Conservation (phyloP, 306 rosid genomes). For the Dalbergia oliveri region DNA sequence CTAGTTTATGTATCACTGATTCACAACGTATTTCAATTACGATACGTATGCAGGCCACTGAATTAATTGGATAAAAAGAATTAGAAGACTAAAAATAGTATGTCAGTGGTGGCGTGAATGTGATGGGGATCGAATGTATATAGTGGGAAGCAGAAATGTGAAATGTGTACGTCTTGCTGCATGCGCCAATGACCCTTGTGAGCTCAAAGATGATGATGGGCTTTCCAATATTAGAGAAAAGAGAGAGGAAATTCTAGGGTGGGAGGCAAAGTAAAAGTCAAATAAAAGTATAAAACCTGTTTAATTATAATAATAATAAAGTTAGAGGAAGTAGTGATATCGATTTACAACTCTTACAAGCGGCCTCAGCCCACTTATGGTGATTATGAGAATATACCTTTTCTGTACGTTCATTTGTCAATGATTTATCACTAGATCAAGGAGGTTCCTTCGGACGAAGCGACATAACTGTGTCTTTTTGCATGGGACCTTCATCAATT, state of each 20-base stretch:
- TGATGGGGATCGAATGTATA: neutral
- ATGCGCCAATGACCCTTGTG: neutral
- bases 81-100: neutral
- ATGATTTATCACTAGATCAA: neutral
- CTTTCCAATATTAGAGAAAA: neutral
- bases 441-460: neutral
- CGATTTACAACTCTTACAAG: conserved; percentile 11
- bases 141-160: neutral
- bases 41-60: neutral
- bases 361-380: conserved; percentile 6
- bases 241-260: neutral
- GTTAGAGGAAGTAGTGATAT: neutral
- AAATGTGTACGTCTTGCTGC: neutral
- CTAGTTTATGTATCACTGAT: neutral
- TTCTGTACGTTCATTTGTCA: neutral
- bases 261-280: neutral
- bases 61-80: neutral
- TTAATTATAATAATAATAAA: neutral
- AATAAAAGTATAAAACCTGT: neutral
- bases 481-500: neutral
- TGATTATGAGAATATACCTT: neutral
- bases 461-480: neutral
- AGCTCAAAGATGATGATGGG: neutral
- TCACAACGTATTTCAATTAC: neutral
- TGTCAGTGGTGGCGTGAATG: neutral